Evolutionary conservation across 306 rosid genomes (phyloP).

Genomic region (Boehmeria nivea): DNA sequence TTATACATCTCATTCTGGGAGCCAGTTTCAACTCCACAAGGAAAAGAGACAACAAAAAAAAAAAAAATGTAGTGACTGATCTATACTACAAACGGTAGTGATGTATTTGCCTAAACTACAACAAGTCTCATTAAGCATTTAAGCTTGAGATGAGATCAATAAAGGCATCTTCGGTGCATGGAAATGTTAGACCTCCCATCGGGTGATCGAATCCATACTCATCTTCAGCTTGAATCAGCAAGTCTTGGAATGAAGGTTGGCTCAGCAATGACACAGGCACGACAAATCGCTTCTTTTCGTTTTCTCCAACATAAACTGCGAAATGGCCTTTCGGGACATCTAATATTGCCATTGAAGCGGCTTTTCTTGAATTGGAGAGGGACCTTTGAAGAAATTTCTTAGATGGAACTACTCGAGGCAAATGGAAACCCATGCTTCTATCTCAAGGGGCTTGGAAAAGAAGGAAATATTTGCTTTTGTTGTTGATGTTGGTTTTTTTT

Average conservation of each 20-base stretch:
- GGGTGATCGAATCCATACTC: conserved; percentile 27
- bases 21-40: background rate
- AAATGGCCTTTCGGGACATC: conserved; percentile 38
- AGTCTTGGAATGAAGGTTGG: conserved; percentile 33
- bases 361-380: background rate
- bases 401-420: conserved; percentile 9
- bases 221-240: conserved; percentile 25
- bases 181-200: conserved; percentile 27
- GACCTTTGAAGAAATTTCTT: conserved; percentile 10
- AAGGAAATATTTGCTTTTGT: background rate
- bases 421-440: conserved; percentile 3
- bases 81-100: background rate
- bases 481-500: too few species aligned
- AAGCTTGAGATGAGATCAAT: background rate
- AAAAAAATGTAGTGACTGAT: background rate
- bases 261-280: conserved; percentile 35
- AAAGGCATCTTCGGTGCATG: background rate
- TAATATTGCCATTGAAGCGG: background rate
- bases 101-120: background rate
- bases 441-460: background rate
- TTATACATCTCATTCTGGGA: too few species aligned
- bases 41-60: background rate
- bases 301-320: conserved; percentile 50
- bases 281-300: conserved; percentile 10
- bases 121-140: background rate